Conservation (phyloP, 176 grass and related monocot genomes). For the Thalia dealbata region DNA sequence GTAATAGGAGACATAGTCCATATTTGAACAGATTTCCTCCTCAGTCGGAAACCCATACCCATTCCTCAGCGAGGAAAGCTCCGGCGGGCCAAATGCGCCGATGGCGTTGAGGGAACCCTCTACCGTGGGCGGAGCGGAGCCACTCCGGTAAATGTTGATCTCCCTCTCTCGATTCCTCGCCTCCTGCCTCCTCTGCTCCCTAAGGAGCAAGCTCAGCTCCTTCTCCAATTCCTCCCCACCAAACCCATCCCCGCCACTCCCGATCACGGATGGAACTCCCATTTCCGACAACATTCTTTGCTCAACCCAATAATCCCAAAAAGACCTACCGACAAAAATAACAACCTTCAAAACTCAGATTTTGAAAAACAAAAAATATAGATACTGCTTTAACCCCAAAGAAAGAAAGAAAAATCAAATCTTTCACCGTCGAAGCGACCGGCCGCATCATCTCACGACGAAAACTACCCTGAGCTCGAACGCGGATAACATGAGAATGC, state of each 20-base stretch:
- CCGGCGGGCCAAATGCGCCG: conserved; percentile 29
- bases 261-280: conserved; percentile 1
- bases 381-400: background rate
- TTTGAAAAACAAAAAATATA: background rate
- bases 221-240: conserved; percentile 38
- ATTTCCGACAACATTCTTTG: background rate
- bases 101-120: conserved; percentile 72
- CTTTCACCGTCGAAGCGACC: background rate
- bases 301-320: background rate
- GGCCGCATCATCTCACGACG: background rate
- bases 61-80: conserved; percentile 28
- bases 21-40: conserved; percentile 60
- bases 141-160: conserved; percentile 65
- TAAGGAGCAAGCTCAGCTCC: conserved; percentile 55
- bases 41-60: conserved; percentile 44
- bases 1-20: conserved; percentile 72
- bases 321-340: background rate
- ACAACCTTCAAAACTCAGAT: background rate
- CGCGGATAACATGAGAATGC: background rate
- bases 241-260: conserved; percentile 1
- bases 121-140: conserved; percentile 80
- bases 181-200: conserved; percentile 35
- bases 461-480: background rate
- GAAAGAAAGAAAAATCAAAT: background rate
- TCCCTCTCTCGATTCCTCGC: conserved; percentile 40